A percentile compares a stretch with the other conserved stretches of the same genome.
phyloP scores from a whole-genome alignment of 345 rosid genomes.

The Litchi chinensis region DNA sequence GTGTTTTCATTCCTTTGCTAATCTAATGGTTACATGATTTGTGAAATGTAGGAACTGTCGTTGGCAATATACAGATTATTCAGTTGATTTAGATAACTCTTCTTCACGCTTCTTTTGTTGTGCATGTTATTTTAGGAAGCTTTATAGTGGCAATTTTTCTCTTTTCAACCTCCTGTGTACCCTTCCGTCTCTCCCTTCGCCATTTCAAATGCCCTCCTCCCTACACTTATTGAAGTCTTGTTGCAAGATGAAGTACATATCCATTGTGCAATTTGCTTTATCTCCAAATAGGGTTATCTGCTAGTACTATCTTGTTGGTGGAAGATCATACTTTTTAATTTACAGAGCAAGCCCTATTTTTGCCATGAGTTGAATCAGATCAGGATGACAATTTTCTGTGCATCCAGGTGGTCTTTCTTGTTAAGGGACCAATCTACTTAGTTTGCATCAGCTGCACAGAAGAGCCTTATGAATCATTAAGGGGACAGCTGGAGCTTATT shows the following conservation, averaged over 20 bases:
- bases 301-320: slow-evolving; percentile 11
- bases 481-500: slow-evolving; percentile 88
- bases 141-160: background rate
- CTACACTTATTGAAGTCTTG: background rate
- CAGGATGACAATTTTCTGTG: slow-evolving; percentile 10
- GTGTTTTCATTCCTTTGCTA: background rate
- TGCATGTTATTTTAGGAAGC: background rate
- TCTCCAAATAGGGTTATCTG: background rate
- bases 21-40: background rate
- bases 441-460: slow-evolving; percentile 98
- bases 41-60: background rate
- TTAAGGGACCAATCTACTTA: slow-evolving; percentile 95
- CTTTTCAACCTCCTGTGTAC: background rate
- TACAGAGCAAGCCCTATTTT: background rate
- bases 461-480: slow-evolving; percentile 86
- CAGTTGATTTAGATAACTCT: background rate
- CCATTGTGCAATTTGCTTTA: background rate
- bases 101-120: background rate
- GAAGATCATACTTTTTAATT: background rate
- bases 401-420: slow-evolving; percentile 88
- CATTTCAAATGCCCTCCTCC: background rate
- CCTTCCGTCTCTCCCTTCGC: background rate
- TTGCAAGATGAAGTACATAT: background rate
- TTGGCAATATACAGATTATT: background rate
- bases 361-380: slow-evolving; percentile 4